These are phyloP conservation scores for Eucalyptus coolabah DNA, from an alignment of 345 rosid genomes.

Conservation along the genomic window DNA sequence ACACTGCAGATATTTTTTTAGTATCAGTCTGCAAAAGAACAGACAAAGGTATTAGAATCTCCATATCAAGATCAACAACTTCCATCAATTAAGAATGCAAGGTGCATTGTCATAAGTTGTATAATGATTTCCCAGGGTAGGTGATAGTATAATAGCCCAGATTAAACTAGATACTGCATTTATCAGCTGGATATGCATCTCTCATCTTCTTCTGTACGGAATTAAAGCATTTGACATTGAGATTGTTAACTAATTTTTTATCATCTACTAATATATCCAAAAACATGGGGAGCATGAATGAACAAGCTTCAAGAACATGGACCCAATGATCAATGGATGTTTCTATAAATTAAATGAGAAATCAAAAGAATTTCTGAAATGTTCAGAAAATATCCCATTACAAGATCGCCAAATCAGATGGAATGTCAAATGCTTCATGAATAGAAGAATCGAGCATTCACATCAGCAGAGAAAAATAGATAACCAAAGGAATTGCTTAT, in stretches of 20 bases:
- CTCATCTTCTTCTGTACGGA: background rate
- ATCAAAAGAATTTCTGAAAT: background rate
- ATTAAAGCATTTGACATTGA: background rate
- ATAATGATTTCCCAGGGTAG: background rate
- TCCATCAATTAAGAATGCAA: background rate
- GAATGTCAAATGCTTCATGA: background rate
- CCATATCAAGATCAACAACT: background rate
- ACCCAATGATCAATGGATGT: background rate
- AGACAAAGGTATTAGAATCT: background rate
- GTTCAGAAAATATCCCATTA: background rate
- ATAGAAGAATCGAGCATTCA: background rate
- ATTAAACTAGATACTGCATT: background rate
- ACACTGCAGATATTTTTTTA: slow-evolving; percentile 96
- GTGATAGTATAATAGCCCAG: background rate
- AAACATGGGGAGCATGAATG: background rate
- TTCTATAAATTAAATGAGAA: background rate
- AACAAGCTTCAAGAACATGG: background rate
- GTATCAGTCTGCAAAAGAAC: slow-evolving; percentile 80
- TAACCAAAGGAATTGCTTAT: background rate
- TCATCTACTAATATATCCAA: background rate
- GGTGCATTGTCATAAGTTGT: background rate
- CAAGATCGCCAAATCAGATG: background rate
- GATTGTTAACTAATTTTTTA: background rate
- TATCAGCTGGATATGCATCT: background rate
- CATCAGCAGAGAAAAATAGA: background rate